phyloP scores from a whole-genome alignment of 2,329 filamentous ascomycete species.

The Epichloe amarillans region DNA sequence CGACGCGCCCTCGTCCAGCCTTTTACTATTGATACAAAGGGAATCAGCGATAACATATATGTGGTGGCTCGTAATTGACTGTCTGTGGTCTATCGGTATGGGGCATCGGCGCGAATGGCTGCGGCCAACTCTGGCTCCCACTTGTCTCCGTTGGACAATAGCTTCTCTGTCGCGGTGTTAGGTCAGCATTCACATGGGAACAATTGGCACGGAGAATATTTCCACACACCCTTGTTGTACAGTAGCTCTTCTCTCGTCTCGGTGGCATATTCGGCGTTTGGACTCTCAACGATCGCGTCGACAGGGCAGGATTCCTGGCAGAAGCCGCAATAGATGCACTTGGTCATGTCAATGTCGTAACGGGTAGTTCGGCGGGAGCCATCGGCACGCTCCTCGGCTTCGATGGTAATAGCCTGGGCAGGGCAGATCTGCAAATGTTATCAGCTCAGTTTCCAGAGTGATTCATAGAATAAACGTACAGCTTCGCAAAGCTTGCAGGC shows the following conservation, averaged over 20 bases:
- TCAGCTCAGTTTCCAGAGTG: neutral
- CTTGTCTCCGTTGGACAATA: conserved; percentile 80
- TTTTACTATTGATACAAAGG: neutral
- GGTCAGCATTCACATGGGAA: neutral
- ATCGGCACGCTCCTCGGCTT: conserved; percentile 95
- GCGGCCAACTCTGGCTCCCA: conserved; percentile 98
- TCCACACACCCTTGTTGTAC: conserved; percentile 69
- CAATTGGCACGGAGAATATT: too few species aligned
- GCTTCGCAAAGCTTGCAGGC: conserved; percentile 99
- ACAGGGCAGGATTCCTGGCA: conserved; percentile 99
- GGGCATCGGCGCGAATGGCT: conserved; percentile 80
- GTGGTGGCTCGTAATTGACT: neutral
- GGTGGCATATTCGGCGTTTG: conserved; percentile 50
- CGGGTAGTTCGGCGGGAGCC: conserved; percentile 88
- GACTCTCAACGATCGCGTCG: conserved; percentile 66
- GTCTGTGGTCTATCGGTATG: conserved; percentile 54
- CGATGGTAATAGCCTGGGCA: conserved; percentile 95
- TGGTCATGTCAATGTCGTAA: conserved; percentile 99
- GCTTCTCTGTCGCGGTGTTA: conserved; percentile 47
- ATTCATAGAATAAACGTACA: conserved; percentile 23
- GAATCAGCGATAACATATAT: neutral
- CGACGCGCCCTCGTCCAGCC: neutral
- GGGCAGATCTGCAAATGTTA: conserved; percentile 59
- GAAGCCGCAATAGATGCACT: conserved; percentile 99
- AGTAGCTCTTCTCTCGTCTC: conserved; percentile 78